Conservation (phyloP, 73 alveolate genomes). For the Tetrahymena thermophila region DNA sequence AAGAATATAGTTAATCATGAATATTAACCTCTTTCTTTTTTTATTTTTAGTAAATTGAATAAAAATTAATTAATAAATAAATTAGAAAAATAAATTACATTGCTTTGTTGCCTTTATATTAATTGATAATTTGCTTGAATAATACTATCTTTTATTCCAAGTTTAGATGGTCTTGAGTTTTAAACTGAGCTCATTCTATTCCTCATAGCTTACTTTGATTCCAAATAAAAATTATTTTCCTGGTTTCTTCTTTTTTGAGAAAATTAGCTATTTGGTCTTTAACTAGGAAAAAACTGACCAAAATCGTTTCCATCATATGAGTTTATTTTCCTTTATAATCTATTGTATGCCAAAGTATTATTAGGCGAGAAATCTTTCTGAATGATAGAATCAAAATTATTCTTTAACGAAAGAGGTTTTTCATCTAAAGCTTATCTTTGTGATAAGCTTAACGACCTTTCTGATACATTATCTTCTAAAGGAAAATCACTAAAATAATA, state of each 20-base stretch:
- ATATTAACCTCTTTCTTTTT: not conserved
- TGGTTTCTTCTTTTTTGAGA: not conserved
- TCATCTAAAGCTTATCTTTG: not conserved
- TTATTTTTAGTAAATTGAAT: too few relatives aligned
- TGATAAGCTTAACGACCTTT: not conserved
- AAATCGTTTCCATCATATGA: not conserved
- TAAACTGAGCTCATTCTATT: not conserved
- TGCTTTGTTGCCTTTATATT: too few relatives aligned
- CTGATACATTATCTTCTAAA: not conserved
- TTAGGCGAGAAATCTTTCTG: not conserved
- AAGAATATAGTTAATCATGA: not conserved
- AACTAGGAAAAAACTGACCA: not conserved
- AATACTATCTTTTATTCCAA: not conserved
- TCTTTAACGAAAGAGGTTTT: not conserved
- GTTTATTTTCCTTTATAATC: not conserved
- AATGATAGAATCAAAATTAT: too few relatives aligned
- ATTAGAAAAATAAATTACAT: too few relatives aligned
- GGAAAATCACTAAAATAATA: not conserved
- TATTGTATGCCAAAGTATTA: not conserved
- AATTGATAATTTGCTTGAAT: too few relatives aligned
- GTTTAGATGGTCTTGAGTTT: not conserved
- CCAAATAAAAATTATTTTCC: not conserved
- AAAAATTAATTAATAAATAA: too few relatives aligned
- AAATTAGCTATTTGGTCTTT: not conserved
- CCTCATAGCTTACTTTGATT: not conserved